These are phyloP conservation scores for Murraya koenigii DNA, from an alignment of 345 rosid species.

Conservation along the genomic window DNA sequence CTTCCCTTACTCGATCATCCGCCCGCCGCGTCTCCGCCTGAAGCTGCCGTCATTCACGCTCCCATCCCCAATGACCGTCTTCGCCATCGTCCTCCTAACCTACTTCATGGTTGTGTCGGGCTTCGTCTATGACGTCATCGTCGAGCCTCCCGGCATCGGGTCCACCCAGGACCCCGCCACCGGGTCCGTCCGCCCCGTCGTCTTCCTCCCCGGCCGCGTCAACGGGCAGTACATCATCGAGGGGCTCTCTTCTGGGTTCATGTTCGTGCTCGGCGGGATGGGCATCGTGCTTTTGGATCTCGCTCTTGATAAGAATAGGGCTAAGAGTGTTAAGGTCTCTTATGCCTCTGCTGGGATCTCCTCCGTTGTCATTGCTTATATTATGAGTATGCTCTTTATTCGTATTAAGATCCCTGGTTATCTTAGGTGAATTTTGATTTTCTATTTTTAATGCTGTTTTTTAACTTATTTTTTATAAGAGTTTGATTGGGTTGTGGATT, in stretches of 20 bases:
- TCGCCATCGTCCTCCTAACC: slow-evolving; percentile 78
- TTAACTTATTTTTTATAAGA: background rate
- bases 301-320: slow-evolving; percentile 83
- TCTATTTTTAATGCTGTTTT: background rate
- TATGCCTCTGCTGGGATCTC: slow-evolving; percentile 79
- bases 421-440: slow-evolving; percentile 41
- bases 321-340: slow-evolving; percentile 71
- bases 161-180: slow-evolving; percentile 84
- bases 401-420: slow-evolving; percentile 98
- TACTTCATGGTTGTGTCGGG: slow-evolving; percentile 95
- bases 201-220: slow-evolving; percentile 86
- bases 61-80: slow-evolving; percentile 88
- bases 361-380: slow-evolving; percentile 66
- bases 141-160: slow-evolving; percentile 97
- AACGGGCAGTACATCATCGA: slow-evolving; percentile 98
- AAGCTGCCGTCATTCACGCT: slow-evolving; percentile 79
- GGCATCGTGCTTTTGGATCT: slow-evolving; percentile 87
- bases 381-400: slow-evolving; percentile 92
- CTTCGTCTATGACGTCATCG: slow-evolving; percentile 88
- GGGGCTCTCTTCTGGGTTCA: slow-evolving; percentile 96
- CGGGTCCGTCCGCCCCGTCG: slow-evolving; percentile 87
- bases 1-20: slow-evolving; percentile 71
- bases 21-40: slow-evolving; percentile 87
- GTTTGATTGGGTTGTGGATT: background rate
- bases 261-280: slow-evolving; percentile 87